Evolutionary conservation across 148 eudicot genomes (phyloP), one percentile per base, ranked within the genome.

Genomic region (Selenicereus undatus): DNA sequence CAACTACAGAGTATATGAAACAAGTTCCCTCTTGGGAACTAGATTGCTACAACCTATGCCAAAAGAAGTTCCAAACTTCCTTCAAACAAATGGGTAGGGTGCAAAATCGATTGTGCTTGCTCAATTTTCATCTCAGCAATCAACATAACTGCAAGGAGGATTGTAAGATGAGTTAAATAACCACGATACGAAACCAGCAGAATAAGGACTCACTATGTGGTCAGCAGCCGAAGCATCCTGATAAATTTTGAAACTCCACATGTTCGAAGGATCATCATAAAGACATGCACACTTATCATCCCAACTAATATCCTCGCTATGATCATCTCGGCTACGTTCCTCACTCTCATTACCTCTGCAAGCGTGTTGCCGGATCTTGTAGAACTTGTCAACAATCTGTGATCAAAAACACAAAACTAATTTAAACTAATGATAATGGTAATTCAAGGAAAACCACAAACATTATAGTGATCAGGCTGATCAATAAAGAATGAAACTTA

Each of bases 351-450:
- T 72, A 71, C 83, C 84, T 73, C 71, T 78, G 29, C 80, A 32
- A 72, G 86, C 83, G 76, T 87, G 86, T 71, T 91, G 89, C 77
- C 90, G 88, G 81, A 91, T 90, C 85, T 88, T 85, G 84, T 89
- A 93, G 80, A 96, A 96, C 82, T 87, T 93, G 76, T 89, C 71
- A 81, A 94, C 76, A 54, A 92, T 91, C 99, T 96, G 88, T 42
- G 58, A 71, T 60, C 48, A 75, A 51, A 70, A 80, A 70, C 50
- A 88, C 43, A 73, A 66, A 22, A 54, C 52, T n/a, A 68, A 24
- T 35, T 39, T 39, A 78, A 48, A 32, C 45, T 51, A 16, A 18
- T 39, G 42, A 64, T 45, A 75, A n/a, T 3, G 22, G 13, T 50
- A 29, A 68, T 69, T 70, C 52, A 54, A 14, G n/a, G 35, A 71